Evolutionary conservation across 208 protist genomes (phyloP), one percentile per base, ranked within the genome.

Genomic region (Trypanosoma rangeli): DNA sequence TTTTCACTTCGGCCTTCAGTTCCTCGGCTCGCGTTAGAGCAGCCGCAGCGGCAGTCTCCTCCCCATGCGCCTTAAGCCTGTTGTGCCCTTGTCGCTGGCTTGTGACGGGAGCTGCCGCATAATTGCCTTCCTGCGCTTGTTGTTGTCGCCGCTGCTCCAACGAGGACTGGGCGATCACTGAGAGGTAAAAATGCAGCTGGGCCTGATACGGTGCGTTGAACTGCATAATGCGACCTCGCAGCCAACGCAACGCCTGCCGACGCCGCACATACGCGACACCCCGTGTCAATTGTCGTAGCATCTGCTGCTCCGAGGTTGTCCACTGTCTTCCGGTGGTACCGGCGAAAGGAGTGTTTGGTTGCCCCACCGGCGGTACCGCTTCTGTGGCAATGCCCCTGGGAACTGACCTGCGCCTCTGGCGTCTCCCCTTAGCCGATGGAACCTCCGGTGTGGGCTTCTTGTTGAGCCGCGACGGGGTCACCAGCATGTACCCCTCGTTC

Each of bases 251-350:
- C 33, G 78, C 79, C 18, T 77, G 80, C 18, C 85, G 84, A 24
- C 86, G 83, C 8, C 89, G 86, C 37, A 88, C 59, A 73, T 76
- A 84, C 28, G 84, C 84, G 49, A 90, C 64, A 7, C 68, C 77
- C 35, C 86, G 82, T 5, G 89, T 93, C 31, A 95, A 68, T 70
- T 92, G 84, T 58, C 78, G 80, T 53, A 94, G 63, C 76, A 88
- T 87, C 49, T 91, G 86, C 68, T 92, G 63, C 65, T 94, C 86
- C 7, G 73, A 67, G 13, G 62, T 29, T 31, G 67, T 86, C 82
- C 84, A 92, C 8, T 75, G 65, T 26, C 84, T 53, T 12, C n/a
- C 53, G 35, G 15, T 31, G 12, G 4, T 48, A 56, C 24, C 29
- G 28, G 35, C 28, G 54, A 66, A 49, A 3, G 46, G 24, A 55